Base-by-base conservation (phyloP, 225 moss, liverwort and hornwort genomes). In the Thuidium tamariscinum region DNA sequence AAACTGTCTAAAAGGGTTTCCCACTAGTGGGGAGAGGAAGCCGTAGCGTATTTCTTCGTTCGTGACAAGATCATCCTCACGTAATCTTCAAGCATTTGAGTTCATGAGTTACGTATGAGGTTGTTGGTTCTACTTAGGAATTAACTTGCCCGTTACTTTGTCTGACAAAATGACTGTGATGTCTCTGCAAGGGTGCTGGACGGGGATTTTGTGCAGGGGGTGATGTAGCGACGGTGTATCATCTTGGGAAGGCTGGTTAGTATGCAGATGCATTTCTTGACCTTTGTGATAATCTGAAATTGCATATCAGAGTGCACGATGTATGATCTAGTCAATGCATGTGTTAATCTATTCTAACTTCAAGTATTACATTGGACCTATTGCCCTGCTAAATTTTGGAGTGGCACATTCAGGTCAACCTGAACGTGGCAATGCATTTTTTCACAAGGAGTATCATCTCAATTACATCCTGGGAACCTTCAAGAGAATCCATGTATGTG, bases 151-250 rank as follows among this genome's bases (percentile, higher is more conserved):
- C 70, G 54, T 74, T 42, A 54, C 13, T 20, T 84, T 84, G 67
- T 82, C 86, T 93, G 64, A 86, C 66, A 63, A 85, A n/a, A 64
- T 80, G 67, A 55, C 26, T 82, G 81, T 60, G 62, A 25, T 83
- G 62, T 89, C 51, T 85, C 48, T 77, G 60, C 80, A 84, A 98
- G 98, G 97, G 96, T 87, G 95, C 92, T 87, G 99, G 99, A 59
- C 94, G 96, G 86, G 97, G 93, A 20, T 99, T 99, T 83, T 99
- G 99, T 87, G 99, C 99, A 39, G 99, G 99, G 81, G 99, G 99
- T 88, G 97, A 97, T 93, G 96, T 97, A 64, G 95, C 97, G 87
- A 88, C 90, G 49, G 95, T 97, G 27, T 95, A 94, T 84, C 90
- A 92, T 82, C 16, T 94, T 89, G 85, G 86, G 81, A 92, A 95